phyloP scores from a whole-genome alignment of 495 filamentous ascomycete genomes.

The Tuber borchii region DNA sequence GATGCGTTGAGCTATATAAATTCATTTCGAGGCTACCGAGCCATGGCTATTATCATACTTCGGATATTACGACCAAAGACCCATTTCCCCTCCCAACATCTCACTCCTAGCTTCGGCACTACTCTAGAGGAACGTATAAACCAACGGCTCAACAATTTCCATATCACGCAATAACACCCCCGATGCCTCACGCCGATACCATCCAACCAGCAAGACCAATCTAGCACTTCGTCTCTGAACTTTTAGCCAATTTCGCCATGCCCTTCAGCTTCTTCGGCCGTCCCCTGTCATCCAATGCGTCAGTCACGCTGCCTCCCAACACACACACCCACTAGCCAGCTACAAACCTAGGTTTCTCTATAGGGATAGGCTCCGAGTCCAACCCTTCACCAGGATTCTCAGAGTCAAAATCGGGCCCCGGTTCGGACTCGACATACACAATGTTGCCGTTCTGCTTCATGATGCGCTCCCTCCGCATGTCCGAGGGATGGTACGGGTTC shows the following conservation, averaged over 20 bases:
- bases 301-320: background rate
- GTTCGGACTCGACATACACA: background rate
- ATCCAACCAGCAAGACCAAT: background rate
- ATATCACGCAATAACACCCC: background rate
- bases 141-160: background rate
- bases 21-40: background rate
- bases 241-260: background rate
- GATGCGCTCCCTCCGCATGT: slow-evolving; percentile 19
- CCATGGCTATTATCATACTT: no score
- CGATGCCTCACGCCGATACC: background rate
- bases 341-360: background rate
- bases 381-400: background rate
- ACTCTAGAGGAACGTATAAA: background rate
- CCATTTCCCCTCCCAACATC: background rate
- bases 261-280: background rate
- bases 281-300: background rate
- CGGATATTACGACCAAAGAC: background rate
- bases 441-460: slow-evolving; percentile 21
- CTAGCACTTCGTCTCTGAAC: background rate
- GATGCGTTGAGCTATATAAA: background rate
- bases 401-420: background rate
- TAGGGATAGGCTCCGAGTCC: background rate
- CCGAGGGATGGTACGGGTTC: slow-evolving; percentile 24
- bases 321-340: background rate
- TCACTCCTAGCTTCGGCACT: background rate